Conservation (phyloP, 805 yeast species). For the Ogataea methanolica region DNA sequence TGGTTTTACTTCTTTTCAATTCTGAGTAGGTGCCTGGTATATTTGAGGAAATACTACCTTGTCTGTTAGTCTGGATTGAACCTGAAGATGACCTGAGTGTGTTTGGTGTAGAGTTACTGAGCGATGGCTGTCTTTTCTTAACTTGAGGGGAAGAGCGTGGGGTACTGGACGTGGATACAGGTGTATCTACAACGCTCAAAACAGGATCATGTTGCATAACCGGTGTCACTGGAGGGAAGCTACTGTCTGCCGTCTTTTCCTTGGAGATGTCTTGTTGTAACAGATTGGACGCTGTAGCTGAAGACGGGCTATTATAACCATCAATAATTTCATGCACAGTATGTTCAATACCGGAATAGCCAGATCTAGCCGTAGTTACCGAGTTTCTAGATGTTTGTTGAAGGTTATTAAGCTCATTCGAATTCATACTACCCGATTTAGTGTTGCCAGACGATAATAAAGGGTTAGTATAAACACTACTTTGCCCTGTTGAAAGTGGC, state of each 20-base stretch:
- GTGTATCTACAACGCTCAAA: neutral
- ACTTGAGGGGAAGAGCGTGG: neutral
- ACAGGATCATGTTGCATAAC: slow-evolving; percentile 2
- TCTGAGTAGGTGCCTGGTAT: slow-evolving; percentile 8
- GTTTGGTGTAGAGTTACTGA: neutral
- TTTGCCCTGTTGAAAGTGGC: neutral
- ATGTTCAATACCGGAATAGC: slow-evolving; percentile 3
- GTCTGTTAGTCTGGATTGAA: slow-evolving; percentile 10
- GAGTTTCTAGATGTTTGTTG: neutral
- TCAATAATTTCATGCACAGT: slow-evolving; percentile 15
- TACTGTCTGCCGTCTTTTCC: no score
- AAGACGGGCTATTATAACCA: slow-evolving; percentile 6
- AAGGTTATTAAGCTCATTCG: neutral
- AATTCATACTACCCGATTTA: neutral
- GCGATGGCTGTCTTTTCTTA: neutral
- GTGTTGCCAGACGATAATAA: neutral
- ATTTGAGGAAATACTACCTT: slow-evolving; percentile 9
- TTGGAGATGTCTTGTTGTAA: no score
- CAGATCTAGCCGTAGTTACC: neutral
- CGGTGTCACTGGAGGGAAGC: slow-evolving; percentile 1
- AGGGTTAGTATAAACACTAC: neutral
- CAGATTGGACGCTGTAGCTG: neutral
- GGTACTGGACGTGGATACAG: neutral
- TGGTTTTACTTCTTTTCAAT: slow-evolving; percentile 37
- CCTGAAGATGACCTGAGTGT: slow-evolving; percentile 1